Conservation (phyloP, 225 moss, liverwort and hornwort genomes). For the Pseudisothecium myosuroides region DNA sequence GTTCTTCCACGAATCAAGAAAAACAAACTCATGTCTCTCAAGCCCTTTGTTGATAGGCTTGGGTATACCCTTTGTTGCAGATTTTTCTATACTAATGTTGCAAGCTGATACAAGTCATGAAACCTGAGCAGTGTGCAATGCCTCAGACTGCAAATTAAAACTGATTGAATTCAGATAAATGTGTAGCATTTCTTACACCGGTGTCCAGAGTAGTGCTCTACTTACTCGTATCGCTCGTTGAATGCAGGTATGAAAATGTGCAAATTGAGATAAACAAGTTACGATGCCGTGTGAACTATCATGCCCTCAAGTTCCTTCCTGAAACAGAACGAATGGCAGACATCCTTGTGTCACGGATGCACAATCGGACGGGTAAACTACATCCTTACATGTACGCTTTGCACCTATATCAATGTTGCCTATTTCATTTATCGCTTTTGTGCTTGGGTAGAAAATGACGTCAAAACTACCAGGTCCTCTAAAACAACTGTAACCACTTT, state of each 20-base stretch:
- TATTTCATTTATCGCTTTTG: neutral
- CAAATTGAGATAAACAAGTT: slow-evolving; percentile 42
- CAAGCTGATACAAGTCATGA: neutral
- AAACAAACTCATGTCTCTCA: slow-evolving; percentile 41
- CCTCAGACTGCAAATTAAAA: neutral
- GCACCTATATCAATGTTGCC: neutral
- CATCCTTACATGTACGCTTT: slow-evolving; percentile 41
- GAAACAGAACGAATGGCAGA: slow-evolving; percentile 29
- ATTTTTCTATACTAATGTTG: neutral
- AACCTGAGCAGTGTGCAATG: neutral
- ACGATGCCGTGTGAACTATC: slow-evolving; percentile 58
- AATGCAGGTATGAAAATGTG: slow-evolving; percentile 34
- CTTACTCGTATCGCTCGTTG: neutral
- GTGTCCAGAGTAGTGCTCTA: neutral
- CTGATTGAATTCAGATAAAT: neutral
- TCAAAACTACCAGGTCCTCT: neutral
- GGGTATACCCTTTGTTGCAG: slow-evolving; percentile 9
- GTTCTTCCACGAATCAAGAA: slow-evolving; percentile 46
- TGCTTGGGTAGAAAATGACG: neutral
- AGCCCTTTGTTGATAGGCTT: slow-evolving; percentile 59
- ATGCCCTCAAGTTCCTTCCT: slow-evolving; percentile 42
- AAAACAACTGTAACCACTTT: neutral
- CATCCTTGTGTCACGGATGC: slow-evolving; percentile 36
- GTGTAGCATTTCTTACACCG: neutral
- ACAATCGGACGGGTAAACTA: slow-evolving; percentile 32